These are phyloP conservation scores for Trametes cubensis DNA, from an alignment of 768 basidiomycete genomes.

Conservation along the genomic window DNA sequence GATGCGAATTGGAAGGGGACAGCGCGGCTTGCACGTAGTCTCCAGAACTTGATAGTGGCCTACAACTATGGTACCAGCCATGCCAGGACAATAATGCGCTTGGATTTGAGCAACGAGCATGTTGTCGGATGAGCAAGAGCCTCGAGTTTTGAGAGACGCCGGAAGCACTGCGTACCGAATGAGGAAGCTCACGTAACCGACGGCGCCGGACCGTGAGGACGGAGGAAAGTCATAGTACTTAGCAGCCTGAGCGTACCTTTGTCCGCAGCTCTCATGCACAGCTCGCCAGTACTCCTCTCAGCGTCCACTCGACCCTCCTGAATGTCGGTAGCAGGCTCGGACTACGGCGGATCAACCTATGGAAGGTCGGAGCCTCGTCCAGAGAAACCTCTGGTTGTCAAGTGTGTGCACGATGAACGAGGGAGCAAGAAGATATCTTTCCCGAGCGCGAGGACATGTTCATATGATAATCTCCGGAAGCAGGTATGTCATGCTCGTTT, in stretches of 20 bases:
- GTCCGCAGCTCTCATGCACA: slow-evolving; percentile 24
- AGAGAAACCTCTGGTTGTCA: slow-evolving; percentile 79
- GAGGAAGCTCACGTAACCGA: slow-evolving; percentile 6
- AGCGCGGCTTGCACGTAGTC: too few relatives aligned
- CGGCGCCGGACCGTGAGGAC: slow-evolving; percentile 7
- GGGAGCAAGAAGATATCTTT: slow-evolving; percentile 79
- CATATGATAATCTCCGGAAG: slow-evolving; percentile 69
- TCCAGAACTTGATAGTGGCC: too few relatives aligned
- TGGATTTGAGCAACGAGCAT: too few relatives aligned
- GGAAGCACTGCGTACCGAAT: not conserved
- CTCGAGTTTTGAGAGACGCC: too few relatives aligned
- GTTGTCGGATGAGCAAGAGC: too few relatives aligned
- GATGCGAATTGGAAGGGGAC: too few relatives aligned
- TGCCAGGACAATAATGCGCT: too few relatives aligned
- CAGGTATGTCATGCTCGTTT: slow-evolving; percentile 53
- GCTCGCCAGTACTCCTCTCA: slow-evolving; percentile 1
- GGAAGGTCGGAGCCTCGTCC: slow-evolving; percentile 50
- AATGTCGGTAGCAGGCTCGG: slow-evolving; percentile 30
- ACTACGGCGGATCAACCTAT: slow-evolving; percentile 32
- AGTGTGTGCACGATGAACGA: slow-evolving; percentile 73
- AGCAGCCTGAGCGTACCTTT: not conserved
- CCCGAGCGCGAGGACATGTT: slow-evolving; percentile 75
- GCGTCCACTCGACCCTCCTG: slow-evolving; percentile 14
- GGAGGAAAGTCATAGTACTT: not conserved
- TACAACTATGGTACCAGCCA: too few relatives aligned